Conservation (phyloP, 345 rosid species). For the Eucalyptus regnans region DNA sequence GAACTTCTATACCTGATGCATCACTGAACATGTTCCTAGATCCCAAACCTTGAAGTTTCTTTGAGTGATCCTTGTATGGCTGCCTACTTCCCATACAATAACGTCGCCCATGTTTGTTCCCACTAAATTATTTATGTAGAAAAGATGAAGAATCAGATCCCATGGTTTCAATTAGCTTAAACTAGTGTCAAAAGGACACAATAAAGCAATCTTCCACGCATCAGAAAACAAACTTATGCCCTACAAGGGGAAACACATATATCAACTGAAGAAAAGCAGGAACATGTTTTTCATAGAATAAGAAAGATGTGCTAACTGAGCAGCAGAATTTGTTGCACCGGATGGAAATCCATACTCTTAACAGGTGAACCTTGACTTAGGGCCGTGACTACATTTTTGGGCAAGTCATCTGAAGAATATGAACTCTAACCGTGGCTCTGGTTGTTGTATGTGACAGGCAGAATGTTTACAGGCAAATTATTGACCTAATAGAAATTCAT, state of each 20-base stretch:
- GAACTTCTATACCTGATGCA: conserved; percentile 34
- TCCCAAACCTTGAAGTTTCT: conserved; percentile 63
- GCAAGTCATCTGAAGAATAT: conserved; percentile 61
- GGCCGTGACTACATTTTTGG: conserved; percentile 46
- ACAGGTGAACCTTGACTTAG: conserved; percentile 64
- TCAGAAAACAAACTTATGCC: background rate
- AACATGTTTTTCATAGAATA: background rate
- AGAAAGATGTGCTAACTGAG: conserved; percentile 29
- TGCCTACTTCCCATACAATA: conserved; percentile 61
- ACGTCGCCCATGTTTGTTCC: conserved; percentile 70
- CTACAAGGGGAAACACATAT: background rate
- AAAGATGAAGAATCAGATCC: background rate
- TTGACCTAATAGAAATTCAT: background rate
- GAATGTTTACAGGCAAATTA: conserved; percentile 50
- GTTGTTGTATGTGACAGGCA: conserved; percentile 46
- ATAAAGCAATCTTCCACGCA: background rate
- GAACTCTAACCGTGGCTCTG: conserved; percentile 51
- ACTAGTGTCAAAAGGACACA: background rate
- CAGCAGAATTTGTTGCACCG: conserved; percentile 52
- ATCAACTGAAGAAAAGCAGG: background rate
- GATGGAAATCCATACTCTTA: conserved; percentile 91
- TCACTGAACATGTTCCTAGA: conserved; percentile 33
- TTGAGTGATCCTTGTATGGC: conserved; percentile 38
- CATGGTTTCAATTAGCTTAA: background rate
- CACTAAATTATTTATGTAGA: conserved; percentile 18